A percentile compares a stretch with the other conserved stretches of the same genome.
phyloP scores from a whole-genome alignment of 345 rosid species.

The Hibiscus syriacus region DNA sequence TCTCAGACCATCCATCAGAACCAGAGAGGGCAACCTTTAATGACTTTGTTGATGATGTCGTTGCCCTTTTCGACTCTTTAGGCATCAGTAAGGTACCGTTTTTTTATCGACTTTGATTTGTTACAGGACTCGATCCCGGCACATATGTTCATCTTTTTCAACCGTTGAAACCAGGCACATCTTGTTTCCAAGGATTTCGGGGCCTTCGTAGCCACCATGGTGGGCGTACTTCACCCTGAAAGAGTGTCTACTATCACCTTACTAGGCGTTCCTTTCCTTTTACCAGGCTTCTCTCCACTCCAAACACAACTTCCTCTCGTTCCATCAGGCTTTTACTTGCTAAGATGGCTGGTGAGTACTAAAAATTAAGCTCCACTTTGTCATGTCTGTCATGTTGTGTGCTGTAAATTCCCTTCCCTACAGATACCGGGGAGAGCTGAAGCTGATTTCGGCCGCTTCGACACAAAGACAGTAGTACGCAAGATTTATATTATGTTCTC shows the following conservation, averaged over 20 bases:
- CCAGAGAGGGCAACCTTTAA: slow-evolving; percentile 23
- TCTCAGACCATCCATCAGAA: slow-evolving; percentile 17
- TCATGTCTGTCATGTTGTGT: background rate
- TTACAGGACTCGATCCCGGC: background rate
- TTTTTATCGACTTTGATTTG: background rate
- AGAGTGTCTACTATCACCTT: slow-evolving; percentile 26
- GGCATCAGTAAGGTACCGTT: slow-evolving; percentile 15
- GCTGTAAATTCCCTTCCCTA: background rate
- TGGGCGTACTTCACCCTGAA: no score
- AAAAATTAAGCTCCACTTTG: no score
- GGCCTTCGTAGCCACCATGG: no score
- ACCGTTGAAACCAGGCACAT: no score
- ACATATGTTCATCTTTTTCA: background rate
- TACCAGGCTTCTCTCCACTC: slow-evolving; percentile 8
- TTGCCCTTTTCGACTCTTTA: slow-evolving; percentile 24
- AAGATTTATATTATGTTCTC: slow-evolving; percentile 44
- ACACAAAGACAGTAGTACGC: no score
- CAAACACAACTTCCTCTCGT: background rate
- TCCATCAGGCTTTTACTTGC: slow-evolving; percentile 32
- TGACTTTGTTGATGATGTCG: slow-evolving; percentile 27
- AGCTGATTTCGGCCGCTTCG: slow-evolving; percentile 42
- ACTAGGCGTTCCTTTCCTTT: slow-evolving; percentile 28
- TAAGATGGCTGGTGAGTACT: slow-evolving; percentile 27
- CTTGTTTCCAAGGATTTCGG: no score
- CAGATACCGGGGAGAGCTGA: slow-evolving; percentile 33